Base-by-base conservation (phyloP, 2,329 filamentous ascomycete species). In the Aspergillus sp. region DNA sequence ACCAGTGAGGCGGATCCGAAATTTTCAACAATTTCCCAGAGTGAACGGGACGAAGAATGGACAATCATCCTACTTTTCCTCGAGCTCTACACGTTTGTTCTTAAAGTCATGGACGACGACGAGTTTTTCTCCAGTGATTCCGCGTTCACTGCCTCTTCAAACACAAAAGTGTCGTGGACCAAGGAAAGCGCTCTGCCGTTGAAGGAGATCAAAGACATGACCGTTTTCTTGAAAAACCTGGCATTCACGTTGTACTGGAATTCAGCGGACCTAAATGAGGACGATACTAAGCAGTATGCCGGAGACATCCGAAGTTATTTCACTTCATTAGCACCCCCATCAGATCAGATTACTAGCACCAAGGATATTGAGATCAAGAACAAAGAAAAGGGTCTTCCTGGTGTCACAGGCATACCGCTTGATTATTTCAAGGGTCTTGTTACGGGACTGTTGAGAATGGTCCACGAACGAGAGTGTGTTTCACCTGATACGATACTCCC, bases 91-190 rank as follows among this genome's bases (percentile, higher is more conserved):
- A 89, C 86, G 2, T 97, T 97, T 63, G 82, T 96, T 2, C 74
- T 97, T 10, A 86, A 93, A 57, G 82, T 97, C 30, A 95, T 91
- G 64, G 93, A 98, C 57, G 93, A 98, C 54, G 91, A 97, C 56
- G 93, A 98, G 59, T 98, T 98, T 63, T 86, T 95, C 52, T 80
- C 82, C 48, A 76, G 77, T 47, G 70, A 79, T 52, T 71, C 67
- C 35, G 71, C 74, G 22, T 56, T 71, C 17, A 56, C 66, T n/a
- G 63, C 71, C 64, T 23, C 71, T 65, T 20, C 73, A 59, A 47
- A 78, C 74, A 45, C 75, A 73, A 46, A 75, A 78, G 53, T 77
- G 75, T 66, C 75, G 71, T 52, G 85, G 67, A 73, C 70, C 7
- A 73, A 74, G 46, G 77, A 80, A 53, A 83, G 88, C 64, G 84